Conservation (phyloP, 371 early-diverging fungal genomes). For the Mucor lusitanicus region DNA sequence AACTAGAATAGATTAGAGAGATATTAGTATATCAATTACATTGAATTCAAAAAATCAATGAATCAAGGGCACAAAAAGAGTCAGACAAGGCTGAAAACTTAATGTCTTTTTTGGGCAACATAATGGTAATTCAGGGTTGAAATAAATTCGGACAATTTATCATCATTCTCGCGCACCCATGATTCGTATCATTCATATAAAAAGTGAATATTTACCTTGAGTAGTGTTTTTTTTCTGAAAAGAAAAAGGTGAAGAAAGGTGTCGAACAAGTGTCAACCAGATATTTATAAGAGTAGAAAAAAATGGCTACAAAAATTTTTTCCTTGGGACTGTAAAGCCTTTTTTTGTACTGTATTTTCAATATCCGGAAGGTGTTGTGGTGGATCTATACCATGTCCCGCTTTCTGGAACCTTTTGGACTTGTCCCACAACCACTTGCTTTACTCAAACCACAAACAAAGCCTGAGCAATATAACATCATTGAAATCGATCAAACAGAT, state of each 20-base stretch:
- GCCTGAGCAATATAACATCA: too few species aligned
- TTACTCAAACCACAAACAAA: too few species aligned
- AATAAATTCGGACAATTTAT: slow-evolving; percentile 26
- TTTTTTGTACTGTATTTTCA: not conserved
- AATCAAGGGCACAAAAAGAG: slow-evolving; percentile 11
- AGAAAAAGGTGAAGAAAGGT: not conserved
- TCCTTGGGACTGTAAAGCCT: slow-evolving; percentile 1
- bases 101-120: slow-evolving; percentile 35
- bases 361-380: not conserved
- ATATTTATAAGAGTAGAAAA: not conserved
- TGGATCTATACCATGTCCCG: not conserved
- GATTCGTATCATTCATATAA: not conserved
- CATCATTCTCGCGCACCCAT: slow-evolving; percentile 20
- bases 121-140: slow-evolving; percentile 35
- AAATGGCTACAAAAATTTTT: not conserved
- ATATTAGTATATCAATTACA: not conserved
- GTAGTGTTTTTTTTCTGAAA: not conserved
- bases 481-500: too few species aligned
- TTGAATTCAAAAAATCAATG: not conserved
- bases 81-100: slow-evolving; percentile 38
- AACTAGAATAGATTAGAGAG: not conserved
- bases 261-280: not conserved
- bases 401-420: not conserved
- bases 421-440: too few species aligned
- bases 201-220: not conserved